These are phyloP conservation scores for Boletus pseudo-olivaceus DNA, from an alignment of 768 basidiomycete species.

Conservation along the genomic window DNA sequence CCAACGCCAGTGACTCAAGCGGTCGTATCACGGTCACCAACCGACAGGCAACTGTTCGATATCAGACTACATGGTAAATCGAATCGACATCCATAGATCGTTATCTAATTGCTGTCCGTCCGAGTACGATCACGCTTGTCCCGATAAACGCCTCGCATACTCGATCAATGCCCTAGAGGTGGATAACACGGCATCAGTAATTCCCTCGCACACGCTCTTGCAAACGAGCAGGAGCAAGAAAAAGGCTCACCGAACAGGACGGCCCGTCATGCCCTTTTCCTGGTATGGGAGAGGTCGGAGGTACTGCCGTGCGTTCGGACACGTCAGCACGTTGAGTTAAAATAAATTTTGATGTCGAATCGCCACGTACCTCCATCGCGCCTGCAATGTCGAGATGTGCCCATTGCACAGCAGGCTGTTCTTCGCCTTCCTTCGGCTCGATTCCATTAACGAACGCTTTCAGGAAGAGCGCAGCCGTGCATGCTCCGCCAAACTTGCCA, in stretches of 20 bases:
- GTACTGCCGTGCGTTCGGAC: conserved; percentile 31
- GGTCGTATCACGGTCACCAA: neutral
- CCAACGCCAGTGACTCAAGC: too few relatives aligned
- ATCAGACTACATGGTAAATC: neutral
- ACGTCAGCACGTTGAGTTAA: neutral
- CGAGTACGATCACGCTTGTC: conserved; percentile 9
- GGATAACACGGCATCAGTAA: neutral
- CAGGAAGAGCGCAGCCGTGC: conserved; percentile 85
- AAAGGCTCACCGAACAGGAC: conserved; percentile 65
- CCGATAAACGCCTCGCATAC: conserved; percentile 29
- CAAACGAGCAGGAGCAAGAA: neutral
- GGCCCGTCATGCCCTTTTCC: conserved; percentile 75
- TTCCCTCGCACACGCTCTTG: too few relatives aligned
- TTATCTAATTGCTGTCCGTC: neutral
- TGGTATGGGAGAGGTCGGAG: conserved; percentile 57
- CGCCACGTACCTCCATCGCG: conserved; percentile 58
- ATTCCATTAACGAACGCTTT: conserved; percentile 78
- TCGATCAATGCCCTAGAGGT: conserved; percentile 31
- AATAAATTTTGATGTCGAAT: conserved; percentile 4
- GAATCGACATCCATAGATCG: neutral
- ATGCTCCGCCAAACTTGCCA: conserved; percentile 66
- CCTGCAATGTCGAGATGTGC: conserved; percentile 87
- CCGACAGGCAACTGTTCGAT: too few relatives aligned
- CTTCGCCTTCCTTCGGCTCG: conserved; percentile 55
- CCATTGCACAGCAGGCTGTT: conserved; percentile 62